Conservation (phyloP, 1,284 basidiomycete genomes). For the Leccinum angustisporum region DNA sequence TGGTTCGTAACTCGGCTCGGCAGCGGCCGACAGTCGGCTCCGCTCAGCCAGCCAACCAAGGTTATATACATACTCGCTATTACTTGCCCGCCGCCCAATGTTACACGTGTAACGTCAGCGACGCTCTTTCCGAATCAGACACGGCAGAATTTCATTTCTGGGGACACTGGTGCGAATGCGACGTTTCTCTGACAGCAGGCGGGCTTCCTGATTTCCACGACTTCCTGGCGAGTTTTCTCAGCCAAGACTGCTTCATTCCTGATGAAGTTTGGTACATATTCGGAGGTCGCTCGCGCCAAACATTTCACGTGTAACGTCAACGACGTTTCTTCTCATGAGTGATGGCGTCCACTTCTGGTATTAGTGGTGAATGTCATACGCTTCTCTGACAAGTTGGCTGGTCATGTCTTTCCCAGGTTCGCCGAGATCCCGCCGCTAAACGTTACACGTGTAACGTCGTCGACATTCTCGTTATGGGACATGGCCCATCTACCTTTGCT, state of each 20-base stretch:
- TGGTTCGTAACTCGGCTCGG: neutral
- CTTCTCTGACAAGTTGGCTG: neutral
- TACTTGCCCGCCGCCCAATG: constrained; percentile 17
- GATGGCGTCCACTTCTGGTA: neutral
- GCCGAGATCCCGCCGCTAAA: constrained; percentile 13
- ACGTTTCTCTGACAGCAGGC: neutral
- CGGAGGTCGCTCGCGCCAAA: neutral
- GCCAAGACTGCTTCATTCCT: neutral
- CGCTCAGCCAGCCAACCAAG: constrained; percentile 13
- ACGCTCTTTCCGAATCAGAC: constrained; percentile 4
- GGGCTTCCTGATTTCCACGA: constrained; percentile 1
- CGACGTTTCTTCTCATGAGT: neutral
- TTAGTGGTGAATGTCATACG: neutral
- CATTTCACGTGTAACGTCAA: neutral
- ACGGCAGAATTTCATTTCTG: neutral
- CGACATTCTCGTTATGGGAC: constrained; percentile 7
- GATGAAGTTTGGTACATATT: neutral
- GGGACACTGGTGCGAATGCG: constrained; percentile 11
- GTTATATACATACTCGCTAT: neutral
- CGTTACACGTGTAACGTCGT: constrained; percentile 34
- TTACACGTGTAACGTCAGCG: constrained; percentile 34
- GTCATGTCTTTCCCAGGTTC: neutral
- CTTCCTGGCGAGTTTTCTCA: constrained; percentile 3
- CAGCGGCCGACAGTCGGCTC: constrained; percentile 8
- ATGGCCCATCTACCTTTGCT: neutral